A percentile compares a stretch with the other conserved stretches of the same genome.
These are phyloP conservation scores for Asterophora parasitica DNA, from an alignment of 768 basidiomycete species.

Conservation along the genomic window DNA sequence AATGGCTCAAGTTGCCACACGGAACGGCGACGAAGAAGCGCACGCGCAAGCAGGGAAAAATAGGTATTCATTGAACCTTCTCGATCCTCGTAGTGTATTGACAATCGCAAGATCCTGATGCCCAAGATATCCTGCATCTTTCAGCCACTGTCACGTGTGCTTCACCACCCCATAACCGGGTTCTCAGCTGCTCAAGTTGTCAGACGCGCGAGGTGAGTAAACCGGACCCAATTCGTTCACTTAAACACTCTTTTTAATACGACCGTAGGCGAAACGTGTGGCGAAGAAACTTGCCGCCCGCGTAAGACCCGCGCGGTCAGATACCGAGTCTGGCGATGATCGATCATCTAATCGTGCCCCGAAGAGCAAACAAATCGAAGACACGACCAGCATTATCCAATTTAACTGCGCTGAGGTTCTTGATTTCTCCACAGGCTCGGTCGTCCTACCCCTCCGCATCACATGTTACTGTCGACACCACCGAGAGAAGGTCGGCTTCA, in stretches of 20 bases:
- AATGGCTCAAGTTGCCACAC: constrained; percentile 75
- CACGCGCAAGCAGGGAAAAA: constrained; percentile 79
- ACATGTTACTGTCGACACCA: constrained; percentile 99
- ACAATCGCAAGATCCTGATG: constrained; percentile 50
- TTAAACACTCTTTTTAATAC: constrained; percentile 5
- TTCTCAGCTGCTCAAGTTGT: constrained; percentile 84
- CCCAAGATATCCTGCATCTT: constrained; percentile 68
- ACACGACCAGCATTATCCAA: constrained; percentile 82
- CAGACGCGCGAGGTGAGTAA: constrained; percentile 73
- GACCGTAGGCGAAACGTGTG: constrained; percentile 73
- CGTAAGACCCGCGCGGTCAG: constrained; percentile 71
- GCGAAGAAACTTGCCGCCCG: constrained; percentile 86
- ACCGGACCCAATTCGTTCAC: background rate
- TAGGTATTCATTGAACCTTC: constrained; percentile 43
- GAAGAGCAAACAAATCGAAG: constrained; percentile 51
- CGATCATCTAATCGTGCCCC: constrained; percentile 31
- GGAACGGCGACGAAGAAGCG: constrained; percentile 82
- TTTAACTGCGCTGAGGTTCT: constrained; percentile 93
- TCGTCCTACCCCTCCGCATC: constrained; percentile 87
- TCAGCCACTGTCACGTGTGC: constrained; percentile 75
- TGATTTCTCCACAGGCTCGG: constrained; percentile 84
- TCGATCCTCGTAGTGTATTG: constrained; percentile 15
- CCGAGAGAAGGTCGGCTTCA: constrained; percentile 93
- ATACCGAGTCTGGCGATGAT: constrained; percentile 65
- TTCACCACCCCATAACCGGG: constrained; percentile 69